These are phyloP conservation scores for Kockiozyma suomiensis DNA, from an alignment of 805 yeast species.

Conservation along the genomic window DNA sequence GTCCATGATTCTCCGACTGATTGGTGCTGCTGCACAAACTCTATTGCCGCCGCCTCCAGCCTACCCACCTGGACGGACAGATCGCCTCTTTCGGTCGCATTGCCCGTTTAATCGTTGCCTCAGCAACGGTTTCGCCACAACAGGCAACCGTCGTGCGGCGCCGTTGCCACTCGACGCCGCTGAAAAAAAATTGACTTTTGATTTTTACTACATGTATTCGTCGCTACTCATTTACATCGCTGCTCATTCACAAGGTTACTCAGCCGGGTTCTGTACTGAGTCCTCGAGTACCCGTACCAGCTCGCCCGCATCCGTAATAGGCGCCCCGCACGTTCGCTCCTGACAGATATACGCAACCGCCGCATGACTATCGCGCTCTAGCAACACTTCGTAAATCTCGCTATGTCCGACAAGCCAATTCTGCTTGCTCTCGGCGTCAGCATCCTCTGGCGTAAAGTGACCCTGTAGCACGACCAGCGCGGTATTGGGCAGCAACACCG, in stretches of 20 bases:
- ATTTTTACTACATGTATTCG: too few species aligned
- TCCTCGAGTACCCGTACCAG: conserved; percentile 9
- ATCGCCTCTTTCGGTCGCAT: background rate
- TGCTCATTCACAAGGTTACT: background rate
- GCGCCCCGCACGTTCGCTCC: conserved; percentile 23
- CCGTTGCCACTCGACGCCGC: background rate
- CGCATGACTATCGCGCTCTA: background rate
- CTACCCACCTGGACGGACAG: too few species aligned
- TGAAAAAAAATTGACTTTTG: background rate
- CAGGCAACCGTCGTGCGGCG: too few species aligned
- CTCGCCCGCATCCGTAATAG: conserved; percentile 14
- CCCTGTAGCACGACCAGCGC: conserved; percentile 10
- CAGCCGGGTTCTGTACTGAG: background rate
- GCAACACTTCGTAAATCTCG: conserved; percentile 7
- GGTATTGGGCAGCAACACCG: conserved; percentile 18
- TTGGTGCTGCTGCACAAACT: conserved; percentile 10
- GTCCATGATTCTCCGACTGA: background rate
- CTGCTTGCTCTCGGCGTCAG: conserved; percentile 1
- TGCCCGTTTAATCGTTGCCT: background rate
- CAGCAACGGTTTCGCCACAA: background rate
- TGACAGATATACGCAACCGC: conserved; percentile 21
- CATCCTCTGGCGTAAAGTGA: conserved; percentile 5
- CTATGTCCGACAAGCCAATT: conserved; percentile 21
- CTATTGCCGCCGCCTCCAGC: background rate
- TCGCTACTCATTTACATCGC: too few species aligned